These are phyloP conservation scores for Acer campestre DNA, from an alignment of 345 rosid species.

Conservation along the genomic window DNA sequence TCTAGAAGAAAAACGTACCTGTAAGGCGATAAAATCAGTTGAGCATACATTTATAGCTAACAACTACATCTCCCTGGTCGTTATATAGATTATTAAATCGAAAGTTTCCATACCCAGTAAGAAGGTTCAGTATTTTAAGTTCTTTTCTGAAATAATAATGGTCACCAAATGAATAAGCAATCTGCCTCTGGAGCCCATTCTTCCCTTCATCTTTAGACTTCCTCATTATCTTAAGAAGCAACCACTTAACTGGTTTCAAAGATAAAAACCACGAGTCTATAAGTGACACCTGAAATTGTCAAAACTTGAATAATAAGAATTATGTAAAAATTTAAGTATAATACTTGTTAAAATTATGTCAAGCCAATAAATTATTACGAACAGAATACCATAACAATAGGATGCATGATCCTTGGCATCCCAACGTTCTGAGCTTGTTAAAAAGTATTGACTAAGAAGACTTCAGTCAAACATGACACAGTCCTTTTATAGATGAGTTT, in stretches of 20 bases:
- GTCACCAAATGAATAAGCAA: conserved; percentile 84
- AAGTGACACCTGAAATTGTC: conserved; percentile 63
- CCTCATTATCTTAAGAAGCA: conserved; percentile 70
- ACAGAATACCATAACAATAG: background rate
- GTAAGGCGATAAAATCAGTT: conserved; percentile 2
- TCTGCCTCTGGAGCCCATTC: conserved; percentile 56
- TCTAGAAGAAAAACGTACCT: conserved; percentile 76
- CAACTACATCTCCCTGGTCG: background rate
- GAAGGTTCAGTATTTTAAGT: conserved; percentile 83
- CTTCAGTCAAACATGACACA: background rate
- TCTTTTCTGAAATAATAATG: conserved; percentile 87
- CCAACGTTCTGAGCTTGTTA: background rate
- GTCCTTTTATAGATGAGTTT: background rate
- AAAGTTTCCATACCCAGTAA: conserved; percentile 68
- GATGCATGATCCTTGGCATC: background rate
- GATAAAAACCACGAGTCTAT: conserved; percentile 85
- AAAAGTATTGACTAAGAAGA: background rate
- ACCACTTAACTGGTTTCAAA: conserved; percentile 51
- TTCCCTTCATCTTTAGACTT: conserved; percentile 48
- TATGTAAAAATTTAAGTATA: background rate
- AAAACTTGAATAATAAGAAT: conserved; percentile 9
- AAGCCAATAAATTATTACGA: background rate
- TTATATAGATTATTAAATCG: background rate
- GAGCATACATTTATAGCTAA: background rate
- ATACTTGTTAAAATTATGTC: background rate